Evolutionary conservation across 1,284 basidiomycete genomes (phyloP), one percentile per base, ranked within the genome.

Genomic region (Cystobasidium sp.): DNA sequence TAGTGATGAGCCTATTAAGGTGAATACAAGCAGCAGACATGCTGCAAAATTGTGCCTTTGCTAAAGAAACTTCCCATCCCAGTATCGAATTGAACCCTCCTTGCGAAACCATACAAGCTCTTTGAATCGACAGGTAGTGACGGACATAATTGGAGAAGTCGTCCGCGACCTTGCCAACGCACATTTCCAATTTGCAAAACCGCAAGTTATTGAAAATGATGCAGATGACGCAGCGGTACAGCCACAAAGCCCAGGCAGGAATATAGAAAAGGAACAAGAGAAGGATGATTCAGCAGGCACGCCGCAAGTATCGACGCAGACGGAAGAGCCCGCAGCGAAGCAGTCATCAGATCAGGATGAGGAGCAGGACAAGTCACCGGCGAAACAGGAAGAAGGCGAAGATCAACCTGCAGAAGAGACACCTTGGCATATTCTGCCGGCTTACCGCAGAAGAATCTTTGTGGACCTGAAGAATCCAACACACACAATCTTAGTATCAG

Each of bases 381-480:
- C 43, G 7, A 22, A 39, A 55, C 43, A 47, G 39, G 6, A 8
- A 18, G 44, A 14, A 6, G 39, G 10, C 14, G 37, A 9, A 20
- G 69, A 41, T 7, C 24, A 31, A n/a, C 2, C 14, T 18, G 46
- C 20, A 31, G 20, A 58, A 52, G 69, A 59, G 20, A 52, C 37
- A 16, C 66, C 52, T 41, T 59, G 44, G 39, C 44, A 56, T 37
- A 46, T 47, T 14, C 52, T 73, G 9, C 70, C 70, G 24, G 52
- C 37, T 3, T 18, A 64, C 22, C 70, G 70, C 20, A 47, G 62
- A 41, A 49, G 70, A 37, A 47, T 61, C 3, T 46, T 22, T 41
- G 70, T 73, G 6, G 63, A 73, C 44, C 62, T 73, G 37, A 73
- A 73, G 63, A 46, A 73, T n/a, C 62, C 70, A 20, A 73, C 70